Percentiles rank a stretch among this genome's conserved stretches.
Evolutionary conservation across 345 rosid species (phyloP).

Genomic region (Eucalyptus pauciflora): DNA sequence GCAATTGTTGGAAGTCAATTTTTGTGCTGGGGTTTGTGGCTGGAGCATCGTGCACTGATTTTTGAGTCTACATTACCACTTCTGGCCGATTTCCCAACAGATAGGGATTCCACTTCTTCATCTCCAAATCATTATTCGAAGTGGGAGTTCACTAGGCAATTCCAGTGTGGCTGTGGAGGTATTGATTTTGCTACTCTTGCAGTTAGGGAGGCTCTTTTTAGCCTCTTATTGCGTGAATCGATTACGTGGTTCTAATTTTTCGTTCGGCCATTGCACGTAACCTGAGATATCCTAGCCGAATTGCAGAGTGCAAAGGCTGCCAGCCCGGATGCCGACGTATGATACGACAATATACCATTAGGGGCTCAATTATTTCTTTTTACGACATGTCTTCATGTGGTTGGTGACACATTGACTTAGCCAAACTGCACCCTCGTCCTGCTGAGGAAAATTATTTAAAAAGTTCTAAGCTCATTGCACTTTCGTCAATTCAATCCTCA

Average conservation of each 20-base stretch:
- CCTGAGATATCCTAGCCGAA: slow-evolving; percentile 54
- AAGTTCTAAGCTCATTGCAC: accelerated
- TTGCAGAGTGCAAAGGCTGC: slow-evolving; percentile 44
- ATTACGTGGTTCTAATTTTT: background rate
- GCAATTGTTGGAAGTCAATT: slow-evolving; percentile 75
- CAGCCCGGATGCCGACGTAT: slow-evolving; percentile 18
- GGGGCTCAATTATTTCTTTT: background rate
- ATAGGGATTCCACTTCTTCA: slow-evolving; percentile 20
- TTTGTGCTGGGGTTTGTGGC: slow-evolving; percentile 84
- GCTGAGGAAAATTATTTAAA: background rate
- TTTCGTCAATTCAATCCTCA: no score
- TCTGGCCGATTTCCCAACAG: slow-evolving; percentile 18
- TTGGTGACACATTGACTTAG: background rate
- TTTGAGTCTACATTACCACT: slow-evolving; percentile 59
- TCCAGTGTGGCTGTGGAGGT: slow-evolving; percentile 82
- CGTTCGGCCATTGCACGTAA: slow-evolving; percentile 56
- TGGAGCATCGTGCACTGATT: slow-evolving; percentile 70
- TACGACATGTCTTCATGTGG: no score
- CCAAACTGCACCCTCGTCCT: background rate
- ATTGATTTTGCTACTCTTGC: background rate
- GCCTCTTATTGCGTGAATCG: background rate
- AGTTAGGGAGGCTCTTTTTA: background rate
- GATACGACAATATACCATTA: background rate
- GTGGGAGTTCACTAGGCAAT: slow-evolving; percentile 40
- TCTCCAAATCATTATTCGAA: slow-evolving; percentile 52